Evolutionary conservation across 495 filamentous ascomycete genomes (phyloP), one percentile per base, ranked within the genome.

Genomic region (Talaromyces wortmannii): DNA sequence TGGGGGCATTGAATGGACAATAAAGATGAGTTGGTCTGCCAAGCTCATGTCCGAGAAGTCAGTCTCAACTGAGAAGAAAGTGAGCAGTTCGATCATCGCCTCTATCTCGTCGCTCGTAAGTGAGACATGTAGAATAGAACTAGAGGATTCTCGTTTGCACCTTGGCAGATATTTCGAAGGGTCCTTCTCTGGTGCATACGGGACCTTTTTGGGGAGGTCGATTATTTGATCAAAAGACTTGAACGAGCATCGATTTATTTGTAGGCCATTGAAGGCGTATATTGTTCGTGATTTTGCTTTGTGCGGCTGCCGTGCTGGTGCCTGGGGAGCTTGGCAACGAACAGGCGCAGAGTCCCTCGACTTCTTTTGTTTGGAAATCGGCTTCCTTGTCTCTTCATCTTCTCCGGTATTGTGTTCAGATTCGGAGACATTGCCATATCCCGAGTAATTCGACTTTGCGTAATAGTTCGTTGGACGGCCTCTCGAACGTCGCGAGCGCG

Each of bases 391-490:
- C 48, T 8, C 43, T 32, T 30, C 32, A 32, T 48, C 52, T 7
- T 48, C 53, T 13, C 13, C n/a, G 11, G 16, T 23, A 16, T 55
- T 55, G 10, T 56, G 57, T 17, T 62, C 59, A 16, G 48, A 50
- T 23, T 53, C 58, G 23, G 43, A 54, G 17, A 52, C 52, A 33
- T 29, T 44, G 13, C 63, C n/a, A 33, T 62, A 58, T 11, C 49
- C 51, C 5, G 45, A 40, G 10, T 60, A 36, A 46, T 18, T 48
- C 8, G 48, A 36, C 15, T 31, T 50, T 7, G 59, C 18, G 42
- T 63, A 71, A 47, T 71, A 71, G 18, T 71, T 69, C 8, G 29
- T 48, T 5, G 65, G 61, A 5, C 57, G 57, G 8, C 47, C 56
- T 32, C 57, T 61, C 31, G 58, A 52, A 7, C 68, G 63, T 31